Evolutionary conservation across 139 green algal species (phyloP), one percentile per base, ranked within the genome.

Genomic region (Chlorella sp.): DNA sequence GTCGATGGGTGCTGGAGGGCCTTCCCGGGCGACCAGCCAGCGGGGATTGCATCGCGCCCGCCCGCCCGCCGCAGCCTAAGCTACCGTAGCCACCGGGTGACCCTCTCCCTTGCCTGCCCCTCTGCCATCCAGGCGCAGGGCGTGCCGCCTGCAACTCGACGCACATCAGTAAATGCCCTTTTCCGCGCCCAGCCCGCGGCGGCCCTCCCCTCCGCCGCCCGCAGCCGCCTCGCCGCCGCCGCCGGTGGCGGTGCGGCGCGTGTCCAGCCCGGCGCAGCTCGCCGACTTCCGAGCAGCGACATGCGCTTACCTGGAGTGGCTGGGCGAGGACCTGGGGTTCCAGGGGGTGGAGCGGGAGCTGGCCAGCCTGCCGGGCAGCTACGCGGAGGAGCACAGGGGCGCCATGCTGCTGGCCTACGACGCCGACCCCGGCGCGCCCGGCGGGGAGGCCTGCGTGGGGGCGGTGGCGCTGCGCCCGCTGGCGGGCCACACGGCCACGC

Each of bases 291-390:
- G 35, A 14, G 29, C 8, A 1, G 43, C 80, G 23, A 73, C 72
- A 3, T 5, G 25, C 1, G 33, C 40, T 12, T 84, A 84, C 64
- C 36, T 84, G 51, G 79, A 84, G 27, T 84, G 79, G 72, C 51
- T 84, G 8, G 71, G 79, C 9, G 79, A 79, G 25, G 72, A 84
- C 64, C 55, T 84, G 38, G 65, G 63, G 6, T 84, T 84, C 33
- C 79, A 84, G 59, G 71, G 55, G 2, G 41, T 80, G 0, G 72
- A 84, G 40, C 6, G 55, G 8, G 79, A 84, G 69, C 61, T 84
- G 7, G 48, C 72, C 12, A 77, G 59, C 62, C 50, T 84, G 43
- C 79, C 79, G 14, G 79, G 79, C 70, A 73, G 51, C 53, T 84
- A 84, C 29, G 51, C 50, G 7, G 23, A 27, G 0, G 48, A 79